Conservation (phyloP, 768 basidiomycete genomes). For the Serpula lacrymans region DNA sequence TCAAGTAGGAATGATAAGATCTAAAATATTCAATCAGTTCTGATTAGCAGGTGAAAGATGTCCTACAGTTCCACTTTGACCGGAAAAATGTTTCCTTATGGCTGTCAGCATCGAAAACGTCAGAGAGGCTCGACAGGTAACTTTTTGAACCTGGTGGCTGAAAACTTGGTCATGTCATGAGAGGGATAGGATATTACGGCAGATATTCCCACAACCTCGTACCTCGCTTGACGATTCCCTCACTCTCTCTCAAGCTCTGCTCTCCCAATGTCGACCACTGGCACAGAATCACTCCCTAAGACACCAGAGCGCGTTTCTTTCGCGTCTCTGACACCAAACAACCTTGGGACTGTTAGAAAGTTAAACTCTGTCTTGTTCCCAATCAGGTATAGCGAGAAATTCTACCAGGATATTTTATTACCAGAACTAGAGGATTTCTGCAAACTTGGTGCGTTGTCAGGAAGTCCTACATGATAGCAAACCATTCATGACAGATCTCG, state of each 20-base stretch:
- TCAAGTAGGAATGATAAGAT: too few relatives aligned
- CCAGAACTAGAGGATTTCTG: conserved; percentile 84
- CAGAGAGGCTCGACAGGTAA: too few relatives aligned
- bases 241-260: background rate
- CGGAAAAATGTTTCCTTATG: too few relatives aligned
- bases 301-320: conserved; percentile 55
- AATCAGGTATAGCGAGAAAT: conserved; percentile 84
- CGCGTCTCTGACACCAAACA: conserved; percentile 74
- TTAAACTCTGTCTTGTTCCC: conserved; percentile 81
- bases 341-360: conserved; percentile 66
- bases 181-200: background rate
- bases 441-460: conserved; percentile 68
- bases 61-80: too few relatives aligned
- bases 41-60: too few relatives aligned
- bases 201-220: conserved; percentile 20
- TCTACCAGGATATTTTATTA: conserved; percentile 75
- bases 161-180: too few relatives aligned
- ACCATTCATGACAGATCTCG: conserved; percentile 5
- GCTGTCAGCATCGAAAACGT: too few relatives aligned
- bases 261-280: conserved; percentile 22
- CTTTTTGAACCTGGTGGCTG: too few relatives aligned
- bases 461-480: conserved; percentile 1
- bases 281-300: conserved; percentile 17
- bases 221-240: background rate
- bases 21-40: too few relatives aligned